Percentiles rank a stretch among this genome's conserved stretches.
phyloP scores from a whole-genome alignment of 2,329 filamentous ascomycete genomes.

The Pseudogymnoascus sp. region DNA sequence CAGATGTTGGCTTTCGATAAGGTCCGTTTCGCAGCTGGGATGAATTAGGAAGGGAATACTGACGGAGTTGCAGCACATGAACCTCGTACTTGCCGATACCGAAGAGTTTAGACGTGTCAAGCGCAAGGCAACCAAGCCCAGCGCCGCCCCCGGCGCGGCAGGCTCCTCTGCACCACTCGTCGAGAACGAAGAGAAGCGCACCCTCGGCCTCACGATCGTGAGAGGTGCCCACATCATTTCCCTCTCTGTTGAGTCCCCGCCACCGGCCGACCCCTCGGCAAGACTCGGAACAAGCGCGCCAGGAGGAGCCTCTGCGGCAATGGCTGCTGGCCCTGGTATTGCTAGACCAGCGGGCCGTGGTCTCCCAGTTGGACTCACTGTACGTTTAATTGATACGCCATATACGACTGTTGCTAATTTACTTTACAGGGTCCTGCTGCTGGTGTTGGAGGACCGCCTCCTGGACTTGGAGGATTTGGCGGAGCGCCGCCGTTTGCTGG shows the following conservation, averaged over 20 bases:
- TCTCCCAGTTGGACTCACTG: constrained; percentile 72
- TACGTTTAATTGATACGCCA: constrained; percentile 31
- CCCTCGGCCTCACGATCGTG: constrained; percentile 89
- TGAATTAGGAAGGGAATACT: constrained; percentile 5
- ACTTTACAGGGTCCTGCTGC: constrained; percentile 63
- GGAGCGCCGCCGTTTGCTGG: constrained; percentile 45
- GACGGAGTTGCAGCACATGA: constrained; percentile 71
- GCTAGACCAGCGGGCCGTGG: constrained; percentile 87
- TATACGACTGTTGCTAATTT: constrained; percentile 25
- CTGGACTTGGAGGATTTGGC: constrained; percentile 44
- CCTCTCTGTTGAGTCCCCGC: constrained; percentile 89
- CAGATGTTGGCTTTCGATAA: constrained; percentile 99
- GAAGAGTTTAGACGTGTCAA: constrained; percentile 94
- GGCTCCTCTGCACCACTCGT: constrained; percentile 59
- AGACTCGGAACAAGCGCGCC: constrained; percentile 73
- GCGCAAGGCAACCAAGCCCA: constrained; percentile 69
- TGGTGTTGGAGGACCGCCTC: constrained; percentile 63
- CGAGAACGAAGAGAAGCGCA: constrained; percentile 93
- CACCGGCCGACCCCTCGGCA: constrained; percentile 85
- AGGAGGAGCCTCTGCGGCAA: constrained; percentile 58
- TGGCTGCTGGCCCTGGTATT: constrained; percentile 81
- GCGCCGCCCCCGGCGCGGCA: constrained; percentile 46
- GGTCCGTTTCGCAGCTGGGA: constrained; percentile 41
- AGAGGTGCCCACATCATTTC: constrained; percentile 93
- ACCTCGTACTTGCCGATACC: constrained; percentile 94